phyloP scores from a whole-genome alignment of 495 filamentous ascomycete species.

The Aspergillus sparsus region DNA sequence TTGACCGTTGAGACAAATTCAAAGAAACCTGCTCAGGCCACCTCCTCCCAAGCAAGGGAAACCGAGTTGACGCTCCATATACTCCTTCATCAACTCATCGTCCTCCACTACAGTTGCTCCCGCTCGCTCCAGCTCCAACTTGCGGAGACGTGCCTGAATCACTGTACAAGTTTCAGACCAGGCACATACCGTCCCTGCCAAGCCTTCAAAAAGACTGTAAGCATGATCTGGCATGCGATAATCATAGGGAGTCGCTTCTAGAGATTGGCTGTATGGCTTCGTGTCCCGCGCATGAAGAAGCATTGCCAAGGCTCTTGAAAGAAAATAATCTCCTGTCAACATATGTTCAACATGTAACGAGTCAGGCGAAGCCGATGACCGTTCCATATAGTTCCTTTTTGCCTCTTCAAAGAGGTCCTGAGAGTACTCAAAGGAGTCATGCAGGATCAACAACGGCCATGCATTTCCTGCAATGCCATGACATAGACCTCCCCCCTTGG shows the following conservation, averaged over 20 bases:
- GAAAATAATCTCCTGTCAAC: conserved; percentile 41
- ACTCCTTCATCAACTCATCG: conserved; percentile 4
- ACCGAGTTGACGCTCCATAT: conserved; percentile 4
- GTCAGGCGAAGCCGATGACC: conserved; percentile 15
- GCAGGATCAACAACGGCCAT: conserved; percentile 41
- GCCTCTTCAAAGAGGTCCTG: conserved; percentile 24
- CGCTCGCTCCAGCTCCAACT: conserved; percentile 32
- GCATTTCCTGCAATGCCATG: conserved; percentile 51
- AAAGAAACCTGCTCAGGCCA: conserved; percentile 9
- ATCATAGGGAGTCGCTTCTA: conserved; percentile 22
- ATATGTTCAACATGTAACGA: conserved; percentile 8
- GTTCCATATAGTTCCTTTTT: conserved; percentile 25
- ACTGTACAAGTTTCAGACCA: conserved; percentile 49
- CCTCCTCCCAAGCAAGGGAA: conserved; percentile 14
- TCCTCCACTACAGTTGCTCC: neutral
- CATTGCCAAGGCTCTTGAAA: conserved; percentile 45
- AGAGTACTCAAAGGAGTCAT: conserved; percentile 39
- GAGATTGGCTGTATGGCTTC: conserved; percentile 37
- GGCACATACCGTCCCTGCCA: conserved; percentile 49
- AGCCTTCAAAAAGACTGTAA: conserved; percentile 46
- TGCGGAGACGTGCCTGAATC: conserved; percentile 38
- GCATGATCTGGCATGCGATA: conserved; percentile 50
- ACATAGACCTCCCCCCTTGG: conserved; percentile 51
- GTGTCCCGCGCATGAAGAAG: conserved; percentile 45
- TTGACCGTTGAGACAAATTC: neutral